Percentiles rank a stretch among this genome's conserved stretches.
Conservation (phyloP, 768 basidiomycete species). For the Pleurotus sapidus region DNA sequence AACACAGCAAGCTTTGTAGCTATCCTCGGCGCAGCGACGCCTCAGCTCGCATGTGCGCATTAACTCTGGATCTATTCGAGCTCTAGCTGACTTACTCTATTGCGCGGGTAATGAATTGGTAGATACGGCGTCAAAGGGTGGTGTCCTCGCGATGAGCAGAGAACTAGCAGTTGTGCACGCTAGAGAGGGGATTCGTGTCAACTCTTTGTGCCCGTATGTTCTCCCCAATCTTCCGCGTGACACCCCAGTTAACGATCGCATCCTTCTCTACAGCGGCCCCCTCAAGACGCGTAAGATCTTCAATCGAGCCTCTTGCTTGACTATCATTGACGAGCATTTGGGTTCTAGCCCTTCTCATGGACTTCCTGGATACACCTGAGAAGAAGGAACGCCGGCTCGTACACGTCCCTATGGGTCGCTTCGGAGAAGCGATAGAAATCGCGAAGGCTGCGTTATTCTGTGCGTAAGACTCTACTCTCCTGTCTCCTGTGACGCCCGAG, state of each 20-base stretch:
- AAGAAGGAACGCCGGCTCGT: slow-evolving; percentile 89
- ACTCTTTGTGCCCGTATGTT: slow-evolving; percentile 92
- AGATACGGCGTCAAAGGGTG: slow-evolving; percentile 99
- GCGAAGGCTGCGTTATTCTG: slow-evolving; percentile 92
- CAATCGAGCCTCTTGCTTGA: neutral
- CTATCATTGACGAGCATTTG: neutral
- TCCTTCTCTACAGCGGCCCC: slow-evolving; percentile 62
- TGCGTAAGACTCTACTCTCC: slow-evolving; percentile 38
- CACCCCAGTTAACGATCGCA: neutral
- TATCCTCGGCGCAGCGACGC: slow-evolving; percentile 92
- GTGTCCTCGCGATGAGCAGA: slow-evolving; percentile 97
- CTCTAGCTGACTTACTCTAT: slow-evolving; percentile 12
- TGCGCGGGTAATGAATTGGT: neutral
- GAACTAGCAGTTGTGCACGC: slow-evolving; percentile 99
- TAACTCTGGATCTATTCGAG: neutral
- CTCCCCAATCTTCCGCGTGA: neutral
- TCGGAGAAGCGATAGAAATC: slow-evolving; percentile 95
- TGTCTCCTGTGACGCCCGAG: neutral
- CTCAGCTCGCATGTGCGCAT: slow-evolving; percentile 91
- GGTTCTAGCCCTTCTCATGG: slow-evolving; percentile 85
- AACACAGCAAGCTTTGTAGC: slow-evolving; percentile 99
- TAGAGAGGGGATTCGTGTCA: slow-evolving; percentile 92
- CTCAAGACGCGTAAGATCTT: slow-evolving; percentile 81
- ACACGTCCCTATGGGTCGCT: slow-evolving; percentile 94
- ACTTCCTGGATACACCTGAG: slow-evolving; percentile 95